These are phyloP conservation scores for Talaromyces verruculosus DNA, from an alignment of 2,329 filamentous ascomycete species.

Conservation along the genomic window DNA sequence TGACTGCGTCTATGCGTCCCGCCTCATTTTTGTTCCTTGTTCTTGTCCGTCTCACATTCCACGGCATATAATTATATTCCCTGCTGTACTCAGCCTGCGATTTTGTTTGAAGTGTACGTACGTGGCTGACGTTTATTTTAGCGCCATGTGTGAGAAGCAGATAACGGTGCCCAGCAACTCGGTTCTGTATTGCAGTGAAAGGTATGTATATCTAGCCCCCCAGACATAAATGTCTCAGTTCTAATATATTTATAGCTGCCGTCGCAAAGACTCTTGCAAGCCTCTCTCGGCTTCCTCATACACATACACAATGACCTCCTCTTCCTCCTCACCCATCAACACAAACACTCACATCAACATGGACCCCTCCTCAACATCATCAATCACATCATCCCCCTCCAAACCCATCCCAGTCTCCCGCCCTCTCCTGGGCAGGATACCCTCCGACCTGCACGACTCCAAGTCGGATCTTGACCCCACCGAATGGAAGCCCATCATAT, in stretches of 20 bases:
- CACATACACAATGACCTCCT: conserved; percentile 31
- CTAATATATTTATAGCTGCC: conserved; percentile 37
- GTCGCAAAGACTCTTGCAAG: conserved; percentile 49
- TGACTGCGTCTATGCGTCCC: neutral
- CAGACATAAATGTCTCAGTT: conserved; percentile 3
- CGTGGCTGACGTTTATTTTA: conserved; percentile 38
- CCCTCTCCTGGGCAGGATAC: conserved; percentile 37
- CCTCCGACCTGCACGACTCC: conserved; percentile 37
- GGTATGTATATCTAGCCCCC: conserved; percentile 45
- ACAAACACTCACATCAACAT: conserved; percentile 23
- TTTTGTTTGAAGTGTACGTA: neutral
- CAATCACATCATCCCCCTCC: conserved; percentile 11
- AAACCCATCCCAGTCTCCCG: neutral
- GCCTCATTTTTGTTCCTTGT: conserved; percentile 16
- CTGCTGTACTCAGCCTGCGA: neutral
- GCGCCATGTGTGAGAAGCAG: conserved; percentile 65
- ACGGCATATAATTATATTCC: conserved; percentile 4
- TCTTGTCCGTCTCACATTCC: conserved; percentile 21
- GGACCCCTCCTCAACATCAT: conserved; percentile 26
- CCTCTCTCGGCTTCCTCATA: conserved; percentile 44
- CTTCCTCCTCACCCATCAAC: conserved; percentile 31
- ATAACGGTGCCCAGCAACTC: conserved; percentile 61
- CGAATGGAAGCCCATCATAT: conserved; percentile 52
- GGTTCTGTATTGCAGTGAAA: conserved; percentile 65
- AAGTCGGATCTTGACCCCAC: conserved; percentile 51